Evolutionary conservation across 1,139 yeast genomes (phyloP).

Genomic region (Kurtzmaniella quercitrusa): DNA sequence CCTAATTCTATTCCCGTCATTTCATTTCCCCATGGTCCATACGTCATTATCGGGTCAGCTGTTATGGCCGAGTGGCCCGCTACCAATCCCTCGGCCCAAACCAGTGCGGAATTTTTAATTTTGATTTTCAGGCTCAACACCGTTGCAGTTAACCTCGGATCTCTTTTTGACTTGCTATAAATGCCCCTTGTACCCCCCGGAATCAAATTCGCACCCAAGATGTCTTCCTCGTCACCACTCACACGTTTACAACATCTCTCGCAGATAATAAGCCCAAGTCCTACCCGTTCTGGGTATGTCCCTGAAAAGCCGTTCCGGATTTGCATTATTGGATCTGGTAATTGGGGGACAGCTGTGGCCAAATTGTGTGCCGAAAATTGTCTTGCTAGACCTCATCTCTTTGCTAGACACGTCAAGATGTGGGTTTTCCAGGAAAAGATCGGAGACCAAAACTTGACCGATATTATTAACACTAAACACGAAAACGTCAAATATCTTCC

Average conservation of each 20-base stretch:
- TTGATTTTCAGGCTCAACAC: background rate
- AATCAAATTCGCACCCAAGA: constrained; percentile 1
- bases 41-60: background rate
- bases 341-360: constrained; percentile 50
- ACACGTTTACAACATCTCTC: constrained; percentile 39
- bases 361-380: constrained; percentile 45
- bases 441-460: constrained; percentile 40
- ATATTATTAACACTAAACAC: constrained; percentile 40
- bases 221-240: constrained; percentile 15
- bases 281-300: constrained; percentile 6
- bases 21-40: no score
- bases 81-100: no score
- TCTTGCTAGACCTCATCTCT: constrained; percentile 34
- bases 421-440: constrained; percentile 46
- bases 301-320: constrained; percentile 32
- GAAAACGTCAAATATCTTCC: constrained; percentile 47
- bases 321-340: constrained; percentile 45
- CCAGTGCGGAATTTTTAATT: background rate
- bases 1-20: no score
- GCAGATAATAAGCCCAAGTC: constrained; percentile 27
- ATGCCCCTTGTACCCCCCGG: background rate
- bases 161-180: background rate
- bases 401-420: constrained; percentile 38
- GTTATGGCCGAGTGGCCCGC: background rate
- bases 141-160: background rate